Evolutionary conservation across 306 rosid genomes (phyloP), one percentile per base, ranked within the genome.

Genomic region (Cucurbita ficifolia): DNA sequence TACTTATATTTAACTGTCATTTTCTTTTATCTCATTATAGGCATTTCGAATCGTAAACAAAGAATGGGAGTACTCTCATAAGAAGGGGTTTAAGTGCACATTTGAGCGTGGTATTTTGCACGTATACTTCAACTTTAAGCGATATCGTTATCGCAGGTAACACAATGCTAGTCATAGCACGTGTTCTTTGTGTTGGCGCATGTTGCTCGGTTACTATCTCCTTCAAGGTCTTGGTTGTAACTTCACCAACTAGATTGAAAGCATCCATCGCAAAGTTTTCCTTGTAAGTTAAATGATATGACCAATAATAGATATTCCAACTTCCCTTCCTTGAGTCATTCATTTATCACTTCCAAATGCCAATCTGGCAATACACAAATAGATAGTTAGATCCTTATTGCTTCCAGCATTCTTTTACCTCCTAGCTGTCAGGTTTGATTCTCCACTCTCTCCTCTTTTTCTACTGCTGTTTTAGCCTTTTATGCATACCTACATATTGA

Each of bases 11-110:
- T 62, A 71, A 16, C 55, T 35, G 49, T 29, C 63, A 12, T 35
- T 58, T 7, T 21, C 8, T 6, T 6, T n/a, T 6, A 17, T 49
- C 60, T 12, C 61, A 5, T 81, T 19, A 39, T 86, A 90, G 94
- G 94, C 97, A 67, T 93, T 93, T 83, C 87, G 87, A 75, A 93
- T 90, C 56, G 98, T 90, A 50, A 90, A 93, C 86, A 93, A 93
- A 76, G 98, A 93, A 77, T 93, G 97, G 92, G 97, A 93, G 17
- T 90, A 88, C 80, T 93, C 97, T 60, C 94, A 90, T 62, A 87
- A 93, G 82, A 90, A 93, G 86, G 97, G 98, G 70, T 93, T 90
- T 7, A 90, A 88, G 78, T 93, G 94, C 85, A 90, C 90, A 0
- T 93, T 90, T 70, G 98, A 93, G 67, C 92, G 97, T 17, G 97